Conservation (phyloP, 2,329 filamentous ascomycete species). For the Diaporthe sp. region DNA sequence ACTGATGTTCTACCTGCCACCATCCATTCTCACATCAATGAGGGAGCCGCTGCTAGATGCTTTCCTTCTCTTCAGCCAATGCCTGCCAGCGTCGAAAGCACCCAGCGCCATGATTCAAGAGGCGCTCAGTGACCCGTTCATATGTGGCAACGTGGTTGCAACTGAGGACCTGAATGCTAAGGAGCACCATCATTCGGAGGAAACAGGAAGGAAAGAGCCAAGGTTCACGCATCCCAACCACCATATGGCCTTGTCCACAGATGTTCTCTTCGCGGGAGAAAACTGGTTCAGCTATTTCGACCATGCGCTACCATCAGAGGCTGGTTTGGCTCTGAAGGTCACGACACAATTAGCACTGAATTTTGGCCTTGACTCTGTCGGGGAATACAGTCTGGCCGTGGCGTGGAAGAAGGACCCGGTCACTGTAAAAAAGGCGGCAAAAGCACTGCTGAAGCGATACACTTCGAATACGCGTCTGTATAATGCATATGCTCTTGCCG, state of each 20-base stretch:
- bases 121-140: conserved; percentile 64
- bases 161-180: neutral
- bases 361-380: conserved; percentile 62
- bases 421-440: conserved; percentile 76
- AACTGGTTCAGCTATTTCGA: conserved; percentile 58
- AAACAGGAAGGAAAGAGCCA: conserved; percentile 17
- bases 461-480: conserved; percentile 76
- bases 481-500: conserved; percentile 81
- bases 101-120: conserved; percentile 41
- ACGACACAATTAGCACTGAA: conserved; percentile 67
- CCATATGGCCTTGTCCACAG: conserved; percentile 50
- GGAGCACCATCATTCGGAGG: conserved; percentile 15
- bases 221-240: conserved; percentile 45
- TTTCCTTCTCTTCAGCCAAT: conserved; percentile 74
- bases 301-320: conserved; percentile 48
- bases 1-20: conserved; percentile 66
- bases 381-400: conserved; percentile 77
- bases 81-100: conserved; percentile 61
- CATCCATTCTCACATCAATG: conserved; percentile 45
- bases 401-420: conserved; percentile 65
- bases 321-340: conserved; percentile 60
- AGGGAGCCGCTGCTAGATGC: conserved; percentile 69
- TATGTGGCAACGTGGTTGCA: conserved; percentile 48
- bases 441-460: conserved; percentile 75
- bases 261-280: conserved; percentile 63